Evolutionary conservation across 345 rosid genomes (phyloP).

Genomic region (Microthlaspi erraticum): DNA sequence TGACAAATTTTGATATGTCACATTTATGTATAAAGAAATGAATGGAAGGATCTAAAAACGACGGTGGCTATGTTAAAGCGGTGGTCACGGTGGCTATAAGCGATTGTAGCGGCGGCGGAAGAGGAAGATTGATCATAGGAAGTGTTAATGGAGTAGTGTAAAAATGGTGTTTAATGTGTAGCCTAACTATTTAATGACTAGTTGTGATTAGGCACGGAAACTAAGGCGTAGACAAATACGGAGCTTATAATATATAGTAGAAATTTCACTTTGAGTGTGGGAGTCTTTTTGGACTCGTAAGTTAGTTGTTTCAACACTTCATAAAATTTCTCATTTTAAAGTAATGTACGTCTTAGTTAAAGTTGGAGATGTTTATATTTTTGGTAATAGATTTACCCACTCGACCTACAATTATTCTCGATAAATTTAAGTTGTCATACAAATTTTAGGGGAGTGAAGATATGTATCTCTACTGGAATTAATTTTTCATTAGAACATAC

Average conservation of each 20-base stretch:
- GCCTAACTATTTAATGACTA: slow-evolving; percentile 21
- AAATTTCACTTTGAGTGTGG: slow-evolving; percentile 7
- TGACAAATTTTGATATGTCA: background rate
- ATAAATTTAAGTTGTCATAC: background rate
- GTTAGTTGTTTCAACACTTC: slow-evolving; percentile 28
- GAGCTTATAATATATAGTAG: slow-evolving; percentile 3
- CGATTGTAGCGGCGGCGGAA: slow-evolving; percentile 25
- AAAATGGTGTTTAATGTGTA: background rate
- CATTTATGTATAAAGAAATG: background rate
- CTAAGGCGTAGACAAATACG: slow-evolving; percentile 9
- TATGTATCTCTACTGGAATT: background rate
- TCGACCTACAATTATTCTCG: background rate
- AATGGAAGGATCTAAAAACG: slow-evolving; percentile 10
- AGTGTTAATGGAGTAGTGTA: slow-evolving; percentile 4
- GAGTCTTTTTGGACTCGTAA: slow-evolving; percentile 26
- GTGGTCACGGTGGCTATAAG: slow-evolving; percentile 35
- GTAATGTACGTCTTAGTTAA: background rate
- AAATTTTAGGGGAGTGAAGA: background rate
- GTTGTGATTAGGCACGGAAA: slow-evolving; percentile 27
- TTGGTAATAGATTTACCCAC: background rate
- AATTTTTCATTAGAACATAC: background rate
- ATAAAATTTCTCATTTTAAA: background rate
- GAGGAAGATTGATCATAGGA: slow-evolving; percentile 17
- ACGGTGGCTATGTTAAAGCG: slow-evolving; percentile 15
- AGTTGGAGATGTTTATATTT: background rate